Evolutionary conservation across 2,329 filamentous ascomycete genomes (phyloP), one percentile per base, ranked within the genome.

Genomic region (Neonectria coccinea): DNA sequence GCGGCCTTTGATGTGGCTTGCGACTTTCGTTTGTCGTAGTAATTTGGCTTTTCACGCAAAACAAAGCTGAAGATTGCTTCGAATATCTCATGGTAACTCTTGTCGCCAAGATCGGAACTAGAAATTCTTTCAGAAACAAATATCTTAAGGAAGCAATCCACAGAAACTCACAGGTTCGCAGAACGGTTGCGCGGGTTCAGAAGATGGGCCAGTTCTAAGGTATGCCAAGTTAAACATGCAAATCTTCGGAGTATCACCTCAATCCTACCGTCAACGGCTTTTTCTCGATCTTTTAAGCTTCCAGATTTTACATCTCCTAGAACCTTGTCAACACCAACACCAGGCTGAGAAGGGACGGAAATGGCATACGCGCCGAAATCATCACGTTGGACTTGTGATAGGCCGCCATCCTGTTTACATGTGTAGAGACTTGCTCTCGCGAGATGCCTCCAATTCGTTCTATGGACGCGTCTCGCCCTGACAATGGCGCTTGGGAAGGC

Each of bases 21-120:
- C 12, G 80, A 83, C 57, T 84, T 85, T 67, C 83, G 85, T 12
- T 84, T 83, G 59, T 85, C 86, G 60, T 87, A 84, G 68, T 88
- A 91, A 18, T 79, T 76, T 10, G 88, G 83, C 75, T 92, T 93
- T 70, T 97, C 94, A 14, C 84, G 78, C 18, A 90, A 77, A 1
- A 86, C 86, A 74, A 85, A 90, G 58, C 86, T 85, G 74, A 97
- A 97, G 3, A 98, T 81, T 1, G 88, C 86, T 73, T 97, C 93
- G 71, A 93, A 92, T 47, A 97, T 89, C 64, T 87, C 86, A 74
- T 96, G 91, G 70, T 92, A 97, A n/a, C 87, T 86, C 75, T 91
- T 92, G 75, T 97, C 93, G 50, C 86, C 86, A 36, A 97, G 82
- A 12, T 79, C 73, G 31, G 77, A 73, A 39, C 79, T 80, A 52